phyloP scores from a whole-genome alignment of 208 protist species.

The Trypanosoma scelopori region DNA sequence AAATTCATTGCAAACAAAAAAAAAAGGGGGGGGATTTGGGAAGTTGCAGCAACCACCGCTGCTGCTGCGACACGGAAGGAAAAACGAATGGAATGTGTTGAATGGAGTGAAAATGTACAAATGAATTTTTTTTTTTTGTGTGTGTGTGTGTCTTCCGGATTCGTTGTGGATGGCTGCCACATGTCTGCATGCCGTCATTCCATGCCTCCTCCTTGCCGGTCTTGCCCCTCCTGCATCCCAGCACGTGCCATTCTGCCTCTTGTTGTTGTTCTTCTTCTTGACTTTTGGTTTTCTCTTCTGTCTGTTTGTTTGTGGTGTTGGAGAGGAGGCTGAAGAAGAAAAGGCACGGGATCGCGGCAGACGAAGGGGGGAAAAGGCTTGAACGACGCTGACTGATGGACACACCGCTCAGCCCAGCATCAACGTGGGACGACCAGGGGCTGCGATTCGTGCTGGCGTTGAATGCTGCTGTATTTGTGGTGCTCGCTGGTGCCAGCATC shows the following conservation, averaged over 20 bases:
- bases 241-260: conserved; percentile 14
- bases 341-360: not conserved
- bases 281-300: no score
- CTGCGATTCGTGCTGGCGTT: conserved; percentile 61
- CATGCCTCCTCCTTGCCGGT: no score
- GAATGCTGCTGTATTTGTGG: conserved; percentile 27
- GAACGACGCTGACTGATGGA: not conserved
- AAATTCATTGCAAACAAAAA: not conserved
- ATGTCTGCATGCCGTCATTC: no score
- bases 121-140: conserved; percentile 7
- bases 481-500: conserved; percentile 38
- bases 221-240: conserved; percentile 18
- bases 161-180: no score
- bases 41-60: no score
- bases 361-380: not conserved
- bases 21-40: no score
- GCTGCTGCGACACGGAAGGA: no score
- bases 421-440: conserved; percentile 81
- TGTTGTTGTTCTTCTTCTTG: conserved; percentile 7
- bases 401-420: conserved; percentile 2
- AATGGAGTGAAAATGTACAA: not conserved
- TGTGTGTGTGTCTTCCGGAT: no score
- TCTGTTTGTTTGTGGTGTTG: no score
- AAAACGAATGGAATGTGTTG: not conserved
- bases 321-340: no score